Evolutionary conservation across 352 stramenopile genomes (phyloP), one percentile per base, ranked within the genome.

Genomic region (Pythium aphanidermatum): DNA sequence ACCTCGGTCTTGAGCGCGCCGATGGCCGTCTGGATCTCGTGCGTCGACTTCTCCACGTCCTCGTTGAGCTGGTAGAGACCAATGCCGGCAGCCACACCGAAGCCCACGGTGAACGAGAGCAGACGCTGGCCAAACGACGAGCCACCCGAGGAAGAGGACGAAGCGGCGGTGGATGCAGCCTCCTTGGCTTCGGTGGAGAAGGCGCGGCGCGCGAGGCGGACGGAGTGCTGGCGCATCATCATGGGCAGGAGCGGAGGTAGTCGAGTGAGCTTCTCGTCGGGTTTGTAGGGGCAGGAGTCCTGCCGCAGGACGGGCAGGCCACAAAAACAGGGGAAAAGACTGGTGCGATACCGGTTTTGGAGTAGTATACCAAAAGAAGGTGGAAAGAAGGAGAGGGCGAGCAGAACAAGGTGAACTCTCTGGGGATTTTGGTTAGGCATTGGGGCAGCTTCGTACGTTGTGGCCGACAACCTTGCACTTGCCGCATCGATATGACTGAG

Each of bases 61-160:
- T 90, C 71, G 32, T 67, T 68, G 42, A 90, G 50, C 59, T 85
- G 66, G 62, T 79, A 85, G 17, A 90, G 73, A 0, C 74, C 78
- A 35, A 82, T 72, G 32, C 67, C 73, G 20, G 66, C 70, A 28
- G 73, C 78, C 6, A 84, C 50, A 2, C 69, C 67, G 27, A 86
- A 83, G 28, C 78, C 78, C 23, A 90, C 69, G 24, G 61, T 71
- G 50, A 90, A 90, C 17, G 78, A 71, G 37, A 81, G 42, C 24
- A 90, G 53, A 20, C 78, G 78, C 58, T 90, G 74, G 44, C 78
- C 52, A 53, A 90, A 77, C 28, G 74, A 86, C 61, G 72, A 86
- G 42, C 78, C 78, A 10, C 27, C 27, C 44, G 72, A 70, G 4
- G 64, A 41, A 24, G 58, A 41, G 3, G 62, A 47, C 7, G 71